phyloP scores from a whole-genome alignment of 441 rosid species.

The Dalechampia spathulata region DNA sequence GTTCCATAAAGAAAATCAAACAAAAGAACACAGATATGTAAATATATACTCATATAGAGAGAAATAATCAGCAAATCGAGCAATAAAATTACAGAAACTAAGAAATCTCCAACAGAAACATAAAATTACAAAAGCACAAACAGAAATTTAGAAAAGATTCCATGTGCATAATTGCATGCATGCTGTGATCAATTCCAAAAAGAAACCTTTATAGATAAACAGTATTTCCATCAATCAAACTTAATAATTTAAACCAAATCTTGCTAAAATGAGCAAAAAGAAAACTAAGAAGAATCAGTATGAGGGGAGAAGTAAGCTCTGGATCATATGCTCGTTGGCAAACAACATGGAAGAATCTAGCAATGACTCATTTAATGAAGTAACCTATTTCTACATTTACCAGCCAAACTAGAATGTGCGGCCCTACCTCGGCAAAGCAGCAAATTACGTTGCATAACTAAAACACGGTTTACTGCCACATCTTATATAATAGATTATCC shows the following conservation, averaged over 20 bases:
- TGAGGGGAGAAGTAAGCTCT: not conserved
- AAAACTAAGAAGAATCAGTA: not conserved
- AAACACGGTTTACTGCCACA: not conserved
- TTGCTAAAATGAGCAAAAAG: too few relatives aligned
- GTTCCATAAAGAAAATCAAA: too few relatives aligned
- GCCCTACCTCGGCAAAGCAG: not conserved
- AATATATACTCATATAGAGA: not conserved
- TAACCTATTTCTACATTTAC: too few relatives aligned
- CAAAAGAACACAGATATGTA: not conserved
- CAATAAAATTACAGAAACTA: not conserved
- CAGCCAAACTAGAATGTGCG: too few relatives aligned
- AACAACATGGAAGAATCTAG: too few relatives aligned
- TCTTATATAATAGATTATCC: not conserved
- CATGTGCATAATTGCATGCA: not conserved
- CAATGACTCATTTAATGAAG: not conserved
- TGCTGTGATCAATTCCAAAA: not conserved
- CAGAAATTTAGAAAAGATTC: constrained; percentile 4
- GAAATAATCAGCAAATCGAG: not conserved
- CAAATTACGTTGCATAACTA: not conserved
- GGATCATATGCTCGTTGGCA: not conserved
- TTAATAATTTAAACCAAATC: not conserved
- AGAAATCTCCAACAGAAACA: not conserved
- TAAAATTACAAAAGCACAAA: not conserved
- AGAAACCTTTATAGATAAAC: not conserved
- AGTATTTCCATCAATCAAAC: not conserved